These are phyloP conservation scores for Xanthoconium purpureum DNA, from an alignment of 768 basidiomycete genomes.

Conservation along the genomic window DNA sequence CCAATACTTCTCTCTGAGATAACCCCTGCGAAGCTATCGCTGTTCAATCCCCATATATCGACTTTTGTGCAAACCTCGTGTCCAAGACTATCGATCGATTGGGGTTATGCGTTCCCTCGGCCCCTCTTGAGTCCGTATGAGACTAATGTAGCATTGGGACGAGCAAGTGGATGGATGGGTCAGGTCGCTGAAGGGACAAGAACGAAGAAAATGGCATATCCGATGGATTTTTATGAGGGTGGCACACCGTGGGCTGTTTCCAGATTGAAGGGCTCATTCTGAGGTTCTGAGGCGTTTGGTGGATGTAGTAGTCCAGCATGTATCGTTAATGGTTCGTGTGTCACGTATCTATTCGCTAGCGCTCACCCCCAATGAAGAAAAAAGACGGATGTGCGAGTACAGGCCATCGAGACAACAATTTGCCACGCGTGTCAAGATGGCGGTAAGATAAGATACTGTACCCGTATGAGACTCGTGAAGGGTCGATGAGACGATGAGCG, in stretches of 20 bases:
- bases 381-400: too few relatives aligned
- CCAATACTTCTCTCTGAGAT: constrained; percentile 94
- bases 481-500: neutral
- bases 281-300: constrained; percentile 32
- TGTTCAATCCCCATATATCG: constrained; percentile 78
- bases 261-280: constrained; percentile 52
- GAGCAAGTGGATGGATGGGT: constrained; percentile 65
- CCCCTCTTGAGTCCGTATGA: constrained; percentile 94
- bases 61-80: constrained; percentile 96
- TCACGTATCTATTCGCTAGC: neutral
- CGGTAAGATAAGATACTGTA: too few relatives aligned
- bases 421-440: neutral
- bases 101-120: constrained; percentile 93
- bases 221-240: constrained; percentile 95
- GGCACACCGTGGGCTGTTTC: constrained; percentile 75
- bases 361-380: neutral
- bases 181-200: constrained; percentile 21
- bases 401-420: neutral
- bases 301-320: neutral
- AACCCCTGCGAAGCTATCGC: constrained; percentile 88
- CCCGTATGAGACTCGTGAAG: too few relatives aligned
- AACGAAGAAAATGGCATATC: constrained; percentile 49
- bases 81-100: constrained; percentile 94
- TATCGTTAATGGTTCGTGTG: neutral
- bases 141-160: constrained; percentile 75